Percentiles rank a stretch among this genome's conserved stretches.
Conservation (phyloP, 2,329 filamentous ascomycete genomes). For the Teratosphaeria destructans region DNA sequence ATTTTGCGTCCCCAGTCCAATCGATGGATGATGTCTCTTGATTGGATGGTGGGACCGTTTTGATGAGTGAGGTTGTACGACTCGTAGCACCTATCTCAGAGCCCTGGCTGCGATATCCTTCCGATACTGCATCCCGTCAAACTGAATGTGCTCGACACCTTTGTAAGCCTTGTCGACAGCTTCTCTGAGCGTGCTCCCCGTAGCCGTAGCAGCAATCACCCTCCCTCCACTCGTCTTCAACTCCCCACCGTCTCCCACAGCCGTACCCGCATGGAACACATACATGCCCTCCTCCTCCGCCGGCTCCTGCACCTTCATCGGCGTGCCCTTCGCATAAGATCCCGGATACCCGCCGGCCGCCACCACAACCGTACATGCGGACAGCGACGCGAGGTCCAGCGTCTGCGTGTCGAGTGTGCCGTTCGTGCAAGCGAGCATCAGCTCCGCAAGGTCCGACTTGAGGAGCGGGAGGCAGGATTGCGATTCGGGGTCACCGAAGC, state of each 20-base stretch:
- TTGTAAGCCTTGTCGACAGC: slow-evolving; percentile 84
- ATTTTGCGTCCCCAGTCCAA: too few relatives aligned
- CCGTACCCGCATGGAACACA: slow-evolving; percentile 90
- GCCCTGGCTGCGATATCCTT: slow-evolving; percentile 71
- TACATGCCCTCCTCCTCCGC: slow-evolving; percentile 46
- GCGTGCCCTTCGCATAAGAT: slow-evolving; percentile 68
- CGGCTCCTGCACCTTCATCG: slow-evolving; percentile 44
- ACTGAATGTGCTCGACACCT: slow-evolving; percentile 68
- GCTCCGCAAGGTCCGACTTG: slow-evolving; percentile 74
- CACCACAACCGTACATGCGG: slow-evolving; percentile 86
- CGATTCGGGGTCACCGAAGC: slow-evolving; percentile 86
- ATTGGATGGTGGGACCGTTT: too few relatives aligned
- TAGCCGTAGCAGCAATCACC: slow-evolving; percentile 86
- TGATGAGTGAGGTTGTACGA: background rate
- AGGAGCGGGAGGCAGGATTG: slow-evolving; percentile 76
- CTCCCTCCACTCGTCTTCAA: slow-evolving; percentile 75
- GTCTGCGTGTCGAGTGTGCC: slow-evolving; percentile 53
- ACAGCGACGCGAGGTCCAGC: slow-evolving; percentile 36
- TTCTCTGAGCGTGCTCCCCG: slow-evolving; percentile 61
- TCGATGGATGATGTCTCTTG: too few relatives aligned
- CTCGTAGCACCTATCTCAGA: slow-evolving; percentile 18
- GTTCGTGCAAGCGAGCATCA: slow-evolving; percentile 77
- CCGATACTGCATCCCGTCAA: slow-evolving; percentile 82
- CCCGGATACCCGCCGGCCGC: slow-evolving; percentile 87
- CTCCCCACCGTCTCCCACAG: slow-evolving; percentile 47